Conservation (phyloP, 495 filamentous ascomycete species). For the Beverwykella pulmonaria region DNA sequence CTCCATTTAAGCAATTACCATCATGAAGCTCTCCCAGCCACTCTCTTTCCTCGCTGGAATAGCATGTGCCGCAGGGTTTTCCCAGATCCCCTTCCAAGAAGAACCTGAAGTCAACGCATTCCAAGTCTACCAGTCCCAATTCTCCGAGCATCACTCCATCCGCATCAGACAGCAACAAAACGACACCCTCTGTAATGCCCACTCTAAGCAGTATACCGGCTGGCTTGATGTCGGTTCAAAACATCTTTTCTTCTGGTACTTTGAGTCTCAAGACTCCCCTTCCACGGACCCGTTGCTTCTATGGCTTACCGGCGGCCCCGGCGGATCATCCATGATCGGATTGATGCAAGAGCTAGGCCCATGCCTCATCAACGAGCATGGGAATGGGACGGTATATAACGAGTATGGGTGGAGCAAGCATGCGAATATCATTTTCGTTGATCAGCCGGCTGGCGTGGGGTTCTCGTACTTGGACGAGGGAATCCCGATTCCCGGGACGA, state of each 20-base stretch:
- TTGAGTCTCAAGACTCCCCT: constrained; percentile 55
- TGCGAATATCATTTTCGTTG: constrained; percentile 30
- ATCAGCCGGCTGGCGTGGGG: constrained; percentile 29
- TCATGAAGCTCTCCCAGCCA: neutral
- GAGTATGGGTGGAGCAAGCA: constrained; percentile 33
- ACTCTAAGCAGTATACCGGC: constrained; percentile 49
- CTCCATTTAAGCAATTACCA: neutral
- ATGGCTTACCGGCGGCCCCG: constrained; percentile 36
- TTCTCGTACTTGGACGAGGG: constrained; percentile 34
- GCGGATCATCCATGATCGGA: constrained; percentile 41
- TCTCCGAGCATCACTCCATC: constrained; percentile 45
- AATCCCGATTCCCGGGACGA: constrained; percentile 19
- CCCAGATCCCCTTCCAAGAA: constrained; percentile 24
- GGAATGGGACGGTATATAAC: constrained; percentile 34
- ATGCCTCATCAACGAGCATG: constrained; percentile 35
- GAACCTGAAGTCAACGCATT: constrained; percentile 15
- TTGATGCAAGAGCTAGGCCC: constrained; percentile 34
- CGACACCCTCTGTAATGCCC: constrained; percentile 47
- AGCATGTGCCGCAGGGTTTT: neutral
- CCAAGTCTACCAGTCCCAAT: constrained; percentile 28
- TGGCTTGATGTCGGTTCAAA: constrained; percentile 40
- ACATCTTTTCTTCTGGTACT: constrained; percentile 45
- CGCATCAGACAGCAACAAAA: constrained; percentile 49
- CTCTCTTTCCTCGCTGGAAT: neutral
- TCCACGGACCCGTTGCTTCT: constrained; percentile 53